A percentile compares a stretch with the other conserved stretches of the same genome.
Conservation (phyloP, 495 filamentous ascomycete genomes). For the Penicillium dipodomyicola region DNA sequence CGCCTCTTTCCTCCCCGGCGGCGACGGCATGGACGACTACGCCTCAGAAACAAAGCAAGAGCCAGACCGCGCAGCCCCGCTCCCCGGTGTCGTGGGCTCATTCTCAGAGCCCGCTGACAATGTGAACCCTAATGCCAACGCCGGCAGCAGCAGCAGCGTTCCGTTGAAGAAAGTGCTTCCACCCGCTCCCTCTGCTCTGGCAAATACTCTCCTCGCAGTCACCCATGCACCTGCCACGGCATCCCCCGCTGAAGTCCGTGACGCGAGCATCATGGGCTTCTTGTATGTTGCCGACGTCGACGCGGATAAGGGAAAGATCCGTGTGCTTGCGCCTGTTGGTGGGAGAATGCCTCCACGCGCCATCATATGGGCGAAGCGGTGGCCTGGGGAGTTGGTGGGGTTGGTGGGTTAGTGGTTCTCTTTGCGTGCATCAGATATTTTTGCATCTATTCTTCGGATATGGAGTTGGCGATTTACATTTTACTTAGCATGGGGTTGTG, state of each 20-base stretch:
- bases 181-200: conserved; percentile 33
- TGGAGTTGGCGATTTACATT: conserved; percentile 3
- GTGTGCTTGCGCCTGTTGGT: conserved; percentile 76
- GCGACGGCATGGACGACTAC: conserved; percentile 30
- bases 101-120: conserved; percentile 16
- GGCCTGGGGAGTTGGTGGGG: conserved; percentile 51
- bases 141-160: conserved; percentile 23
- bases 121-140: neutral
- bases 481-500: conserved; percentile 3
- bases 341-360: conserved; percentile 75
- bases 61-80: conserved; percentile 18
- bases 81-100: conserved; percentile 27
- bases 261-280: conserved; percentile 87
- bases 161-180: conserved; percentile 38
- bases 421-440: neutral
- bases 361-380: conserved; percentile 61
- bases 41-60: conserved; percentile 21
- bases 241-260: conserved; percentile 66
- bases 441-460: conserved; percentile 1
- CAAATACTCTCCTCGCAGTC: conserved; percentile 74
- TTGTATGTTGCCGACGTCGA: conserved; percentile 90
- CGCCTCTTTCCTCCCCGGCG: conserved; percentile 50
- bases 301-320: conserved; percentile 74
- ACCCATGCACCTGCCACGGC: conserved; percentile 68
- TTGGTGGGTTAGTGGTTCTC: conserved; percentile 40